Conservation (phyloP, 345 rosid genomes). For the Excoecaria cochinchinensis region DNA sequence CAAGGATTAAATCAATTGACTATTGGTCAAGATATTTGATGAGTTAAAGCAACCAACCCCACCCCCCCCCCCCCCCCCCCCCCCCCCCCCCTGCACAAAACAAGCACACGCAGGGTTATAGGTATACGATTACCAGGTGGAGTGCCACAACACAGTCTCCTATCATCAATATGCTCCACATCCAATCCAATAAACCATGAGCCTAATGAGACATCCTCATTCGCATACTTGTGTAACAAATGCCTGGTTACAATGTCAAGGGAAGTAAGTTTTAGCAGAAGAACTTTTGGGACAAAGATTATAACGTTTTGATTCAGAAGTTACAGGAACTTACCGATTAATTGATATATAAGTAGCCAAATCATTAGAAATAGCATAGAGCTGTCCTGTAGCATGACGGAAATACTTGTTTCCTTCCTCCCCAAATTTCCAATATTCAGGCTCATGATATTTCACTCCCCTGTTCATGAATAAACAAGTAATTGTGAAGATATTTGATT, state of each 20-base stretch:
- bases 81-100: too few relatives aligned
- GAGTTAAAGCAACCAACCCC: neutral
- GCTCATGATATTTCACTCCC: conserved; percentile 96
- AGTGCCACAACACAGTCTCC: conserved; percentile 97
- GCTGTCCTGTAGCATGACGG: conserved; percentile 99
- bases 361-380: conserved; percentile 84
- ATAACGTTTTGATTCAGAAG: neutral
- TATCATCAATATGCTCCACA: conserved; percentile 90
- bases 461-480: conserved; percentile 32
- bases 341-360: conserved; percentile 82
- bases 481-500: neutral
- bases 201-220: conserved; percentile 95
- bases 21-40: neutral
- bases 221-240: conserved; percentile 78
- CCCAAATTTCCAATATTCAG: conserved; percentile 97
- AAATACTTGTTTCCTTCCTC: conserved; percentile 94
- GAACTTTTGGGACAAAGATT: neutral
- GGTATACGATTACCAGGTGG: conserved; percentile 63
- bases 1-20: neutral
- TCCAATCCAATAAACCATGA: conserved; percentile 98
- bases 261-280: neutral
- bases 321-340: conserved; percentile 61
- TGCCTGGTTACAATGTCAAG: conserved; percentile 46
- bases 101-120: neutral
- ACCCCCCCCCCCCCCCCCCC: too few relatives aligned